A percentile compares a stretch with the other conserved stretches of the same genome.
These are phyloP conservation scores for Mallotus japonicus DNA, from an alignment of 441 rosid genomes.

Conservation along the genomic window DNA sequence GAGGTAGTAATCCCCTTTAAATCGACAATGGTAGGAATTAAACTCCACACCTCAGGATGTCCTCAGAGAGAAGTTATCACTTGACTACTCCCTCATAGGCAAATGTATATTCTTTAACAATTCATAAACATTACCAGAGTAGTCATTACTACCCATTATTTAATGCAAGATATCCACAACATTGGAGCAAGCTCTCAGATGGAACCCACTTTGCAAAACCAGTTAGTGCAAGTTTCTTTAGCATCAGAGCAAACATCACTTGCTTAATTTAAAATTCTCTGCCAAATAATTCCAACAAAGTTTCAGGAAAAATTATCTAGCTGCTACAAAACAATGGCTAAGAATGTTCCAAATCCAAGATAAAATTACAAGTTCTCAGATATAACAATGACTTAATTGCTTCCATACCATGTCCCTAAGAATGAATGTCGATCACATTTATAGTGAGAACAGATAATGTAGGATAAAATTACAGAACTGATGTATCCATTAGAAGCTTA, in stretches of 20 bases:
- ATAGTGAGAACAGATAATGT: constrained; percentile 80
- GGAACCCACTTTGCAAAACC: constrained; percentile 89
- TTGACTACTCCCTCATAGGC: too few relatives aligned
- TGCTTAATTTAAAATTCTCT: constrained; percentile 73
- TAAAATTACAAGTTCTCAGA: background rate
- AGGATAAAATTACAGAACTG: constrained; percentile 88
- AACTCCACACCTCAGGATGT: too few relatives aligned
- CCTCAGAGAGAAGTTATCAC: too few relatives aligned
- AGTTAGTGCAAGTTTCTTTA: constrained; percentile 89
- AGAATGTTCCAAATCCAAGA: background rate
- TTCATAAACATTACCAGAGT: constrained; percentile 22
- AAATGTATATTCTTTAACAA: background rate
- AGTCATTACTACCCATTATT: constrained; percentile 67
- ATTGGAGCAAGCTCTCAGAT: constrained; percentile 68
- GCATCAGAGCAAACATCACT: constrained; percentile 64
- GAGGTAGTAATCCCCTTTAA: too few relatives aligned
- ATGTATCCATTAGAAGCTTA: constrained; percentile 88
- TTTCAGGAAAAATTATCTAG: constrained; percentile 22
- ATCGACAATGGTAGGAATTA: too few relatives aligned
- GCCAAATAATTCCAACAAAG: constrained; percentile 37
- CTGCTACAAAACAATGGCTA: constrained; percentile 9
- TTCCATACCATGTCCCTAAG: constrained; percentile 88
- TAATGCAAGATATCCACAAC: constrained; percentile 61
- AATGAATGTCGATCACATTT: constrained; percentile 77
- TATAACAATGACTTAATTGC: background rate